phyloP scores from a whole-genome alignment of 768 basidiomycete species.

The Hygrocybe punicea region DNA sequence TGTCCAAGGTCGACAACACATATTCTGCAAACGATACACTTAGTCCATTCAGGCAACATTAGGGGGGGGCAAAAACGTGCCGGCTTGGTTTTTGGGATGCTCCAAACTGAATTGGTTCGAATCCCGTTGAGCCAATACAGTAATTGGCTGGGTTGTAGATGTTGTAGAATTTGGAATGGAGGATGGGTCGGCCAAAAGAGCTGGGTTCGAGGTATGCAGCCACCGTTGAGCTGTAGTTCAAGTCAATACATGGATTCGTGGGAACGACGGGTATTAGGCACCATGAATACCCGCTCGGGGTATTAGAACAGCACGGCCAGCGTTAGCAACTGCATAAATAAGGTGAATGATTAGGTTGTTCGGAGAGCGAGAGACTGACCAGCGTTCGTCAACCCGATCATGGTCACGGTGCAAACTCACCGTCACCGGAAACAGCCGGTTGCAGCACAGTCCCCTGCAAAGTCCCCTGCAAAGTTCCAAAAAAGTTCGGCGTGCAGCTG shows the following conservation, averaged over 20 bases:
- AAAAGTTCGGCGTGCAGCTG: background rate
- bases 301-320: constrained; percentile 43
- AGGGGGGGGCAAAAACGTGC: constrained; percentile 39
- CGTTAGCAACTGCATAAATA: constrained; percentile 31
- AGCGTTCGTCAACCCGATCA: constrained; percentile 30
- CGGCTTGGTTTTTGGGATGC: constrained; percentile 85
- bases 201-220: constrained; percentile 52
- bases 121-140: constrained; percentile 67
- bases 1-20: constrained; percentile 93
- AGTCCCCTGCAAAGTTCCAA: too few species aligned
- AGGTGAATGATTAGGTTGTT: constrained; percentile 1
- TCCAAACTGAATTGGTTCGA: constrained; percentile 85
- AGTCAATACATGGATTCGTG: constrained; percentile 14
- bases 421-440: too few species aligned
- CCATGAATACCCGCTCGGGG: constrained; percentile 45
- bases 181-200: constrained; percentile 38
- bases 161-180: constrained; percentile 40
- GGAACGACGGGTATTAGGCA: constrained; percentile 20
- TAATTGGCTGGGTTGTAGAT: constrained; percentile 56
- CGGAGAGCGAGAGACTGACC: constrained; percentile 22
- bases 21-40: constrained; percentile 60
- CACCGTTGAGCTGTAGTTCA: constrained; percentile 37
- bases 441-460: too few species aligned
- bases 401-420: background rate
- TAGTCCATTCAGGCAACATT: background rate